These are phyloP conservation scores for Fusarium sp. DNA, from an alignment of 2,329 filamentous ascomycete species.

Conservation along the genomic window DNA sequence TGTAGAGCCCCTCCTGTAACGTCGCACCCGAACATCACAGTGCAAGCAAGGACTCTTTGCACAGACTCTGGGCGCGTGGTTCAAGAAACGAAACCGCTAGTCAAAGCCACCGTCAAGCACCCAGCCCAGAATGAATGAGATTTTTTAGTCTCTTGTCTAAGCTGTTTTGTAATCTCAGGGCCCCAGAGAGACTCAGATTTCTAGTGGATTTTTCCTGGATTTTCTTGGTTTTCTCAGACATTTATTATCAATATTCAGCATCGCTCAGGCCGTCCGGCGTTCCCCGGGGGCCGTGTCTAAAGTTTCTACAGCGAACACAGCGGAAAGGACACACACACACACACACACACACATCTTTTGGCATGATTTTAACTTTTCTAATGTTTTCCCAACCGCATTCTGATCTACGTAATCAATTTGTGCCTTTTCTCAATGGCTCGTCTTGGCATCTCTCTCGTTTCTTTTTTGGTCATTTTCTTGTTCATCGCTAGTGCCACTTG, in stretches of 20 bases:
- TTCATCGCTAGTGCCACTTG: neutral
- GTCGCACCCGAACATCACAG: constrained; percentile 5
- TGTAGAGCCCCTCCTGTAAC: constrained; percentile 14
- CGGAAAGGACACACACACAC: neutral
- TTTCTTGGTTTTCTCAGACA: neutral
- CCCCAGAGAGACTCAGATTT: neutral
- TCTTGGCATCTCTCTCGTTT: constrained; percentile 9
- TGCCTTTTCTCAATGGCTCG: neutral
- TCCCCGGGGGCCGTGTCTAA: constrained; percentile 6
- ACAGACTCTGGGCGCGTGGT: constrained; percentile 1
- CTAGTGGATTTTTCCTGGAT: neutral
- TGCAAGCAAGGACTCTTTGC: neutral
- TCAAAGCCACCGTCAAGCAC: neutral
- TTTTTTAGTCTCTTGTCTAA: neutral
- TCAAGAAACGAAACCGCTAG: neutral
- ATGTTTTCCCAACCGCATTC: neutral
- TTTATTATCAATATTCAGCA: neutral
- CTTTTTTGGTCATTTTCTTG: constrained; percentile 4
- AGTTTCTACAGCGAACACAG: neutral
- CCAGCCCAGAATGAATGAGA: neutral
- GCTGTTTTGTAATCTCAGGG: neutral
- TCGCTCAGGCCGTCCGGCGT: constrained; percentile 13
- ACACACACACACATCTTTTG: neutral
- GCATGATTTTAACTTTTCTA: neutral
- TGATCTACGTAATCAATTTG: neutral